phyloP scores from a whole-genome alignment of 495 filamentous ascomycete species.

The Lichina pygmaea region DNA sequence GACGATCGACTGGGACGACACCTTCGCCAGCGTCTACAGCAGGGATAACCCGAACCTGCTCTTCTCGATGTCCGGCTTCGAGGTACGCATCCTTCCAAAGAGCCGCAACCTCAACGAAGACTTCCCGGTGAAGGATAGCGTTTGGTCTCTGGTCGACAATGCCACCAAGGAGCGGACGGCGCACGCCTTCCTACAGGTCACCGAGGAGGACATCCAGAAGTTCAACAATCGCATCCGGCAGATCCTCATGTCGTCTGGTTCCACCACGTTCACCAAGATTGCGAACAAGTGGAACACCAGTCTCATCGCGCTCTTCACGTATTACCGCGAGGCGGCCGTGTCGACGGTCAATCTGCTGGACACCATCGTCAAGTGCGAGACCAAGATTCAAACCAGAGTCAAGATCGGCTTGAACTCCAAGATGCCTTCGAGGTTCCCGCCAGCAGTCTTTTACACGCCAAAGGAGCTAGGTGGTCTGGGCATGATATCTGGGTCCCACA shows the following conservation, averaged over 20 bases:
- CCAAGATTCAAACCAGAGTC: slow-evolving; percentile 96
- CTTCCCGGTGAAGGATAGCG: slow-evolving; percentile 90
- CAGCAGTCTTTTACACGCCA: slow-evolving; percentile 96
- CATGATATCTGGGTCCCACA: slow-evolving; percentile 98
- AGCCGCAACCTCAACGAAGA: slow-evolving; percentile 84
- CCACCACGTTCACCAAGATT: slow-evolving; percentile 98
- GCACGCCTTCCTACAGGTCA: slow-evolving; percentile 94
- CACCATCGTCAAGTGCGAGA: slow-evolving; percentile 98
- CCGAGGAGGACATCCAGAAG: slow-evolving; percentile 93
- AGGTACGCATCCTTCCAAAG: slow-evolving; percentile 93
- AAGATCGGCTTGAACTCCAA: slow-evolving; percentile 99
- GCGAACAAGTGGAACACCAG: slow-evolving; percentile 99
- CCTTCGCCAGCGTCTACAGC: slow-evolving; percentile 96
- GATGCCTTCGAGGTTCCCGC: slow-evolving; percentile 98
- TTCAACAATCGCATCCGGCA: slow-evolving; percentile 98
- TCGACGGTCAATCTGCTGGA: slow-evolving; percentile 87
- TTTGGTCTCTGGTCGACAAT: slow-evolving; percentile 93
- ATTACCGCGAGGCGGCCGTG: slow-evolving; percentile 96
- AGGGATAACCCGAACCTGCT: slow-evolving; percentile 92
- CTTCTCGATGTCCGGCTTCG: slow-evolving; percentile 96
- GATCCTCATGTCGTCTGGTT: slow-evolving; percentile 96
- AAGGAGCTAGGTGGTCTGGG: slow-evolving; percentile 95
- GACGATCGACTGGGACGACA: slow-evolving; percentile 98
- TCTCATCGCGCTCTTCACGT: slow-evolving; percentile 95
- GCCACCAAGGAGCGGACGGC: slow-evolving; percentile 90